phyloP scores from a whole-genome alignment of 345 rosid species.

The Eucalyptus leucophloia region DNA sequence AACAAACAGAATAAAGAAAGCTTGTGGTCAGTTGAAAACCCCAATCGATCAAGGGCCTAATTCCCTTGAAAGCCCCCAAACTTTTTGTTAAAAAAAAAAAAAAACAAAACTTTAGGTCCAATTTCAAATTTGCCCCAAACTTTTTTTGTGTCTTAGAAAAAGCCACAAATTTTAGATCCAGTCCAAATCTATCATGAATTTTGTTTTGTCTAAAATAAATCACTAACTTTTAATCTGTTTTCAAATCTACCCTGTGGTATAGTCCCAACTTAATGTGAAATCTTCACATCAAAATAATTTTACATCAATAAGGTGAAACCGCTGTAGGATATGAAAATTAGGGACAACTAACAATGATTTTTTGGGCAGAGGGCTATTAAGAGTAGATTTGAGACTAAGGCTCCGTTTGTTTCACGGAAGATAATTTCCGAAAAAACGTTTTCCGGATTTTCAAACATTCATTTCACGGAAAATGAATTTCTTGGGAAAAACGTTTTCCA shows the following conservation, averaged over 20 bases:
- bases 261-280: background rate
- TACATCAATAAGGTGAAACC: background rate
- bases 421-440: too few species aligned
- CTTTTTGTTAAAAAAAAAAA: too few species aligned
- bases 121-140: too few species aligned
- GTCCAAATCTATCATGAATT: too few species aligned
- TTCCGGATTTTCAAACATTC: fast-evolving
- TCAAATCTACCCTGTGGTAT: background rate
- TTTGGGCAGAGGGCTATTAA: background rate
- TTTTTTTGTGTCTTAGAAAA: too few species aligned
- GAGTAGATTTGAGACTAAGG: background rate
- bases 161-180: too few species aligned
- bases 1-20: background rate
- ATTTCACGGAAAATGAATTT: too few species aligned
- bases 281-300: background rate
- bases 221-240: too few species aligned
- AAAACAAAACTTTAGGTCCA: too few species aligned
- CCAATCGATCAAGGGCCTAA: background rate
- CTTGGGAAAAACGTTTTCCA: too few species aligned
- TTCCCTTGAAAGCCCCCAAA: background rate
- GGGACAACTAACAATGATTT: background rate
- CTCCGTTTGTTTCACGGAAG: fast-evolving
- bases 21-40: background rate
- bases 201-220: background rate
- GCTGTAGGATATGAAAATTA: background rate